Base-by-base conservation (phyloP, 768 basidiomycete species). In the Leccinum incarnatum region DNA sequence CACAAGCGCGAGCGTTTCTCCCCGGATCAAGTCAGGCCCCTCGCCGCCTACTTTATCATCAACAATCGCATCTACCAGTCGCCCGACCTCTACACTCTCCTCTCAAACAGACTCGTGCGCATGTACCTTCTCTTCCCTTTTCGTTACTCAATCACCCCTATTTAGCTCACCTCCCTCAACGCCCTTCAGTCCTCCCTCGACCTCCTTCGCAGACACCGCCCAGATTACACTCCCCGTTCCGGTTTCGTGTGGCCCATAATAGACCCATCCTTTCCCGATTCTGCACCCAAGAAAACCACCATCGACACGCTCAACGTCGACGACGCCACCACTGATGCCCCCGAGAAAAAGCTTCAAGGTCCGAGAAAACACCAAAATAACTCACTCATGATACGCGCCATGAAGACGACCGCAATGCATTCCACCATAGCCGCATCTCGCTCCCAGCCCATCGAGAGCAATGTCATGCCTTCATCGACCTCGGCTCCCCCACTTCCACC, bases 31-130 rank as follows among this genome's bases (percentile, higher is more conserved):
- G 93, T 88, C 50, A 81, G 80, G 59, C 87, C 92, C 4, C 74
- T 94, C 59, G 89, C 88, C 17, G 88, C 86, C 9, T 95, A 93
- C 72, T 95, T 93, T 69, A 85, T 95, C 67, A 83, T 93, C 76
- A 88, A 94, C 74, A 90, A 89, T 69, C 85, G 90, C 61, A 92
- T 95, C 62, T 95, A 95, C 69, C 91, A 91, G 69, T 85, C 91
- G 0, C 93, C 93, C 10, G 88, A 92, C 63, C 76, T 95, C 34
- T 93, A 95, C 68, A 86, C 86, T 10, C 80, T 95, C 2, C 76
- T 95, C 45, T 92, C 92, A 52, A 92, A 91, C 65, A 86, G 93
- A 63, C 75, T 95, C 66, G 93, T 93, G 69, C 67, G 80, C 66
- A 6, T 5, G 21, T 25, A 45, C n/a, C 57, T 32, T 34, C 30